Percentiles rank a stretch among this genome's conserved stretches.
Conservation (phyloP, 2,329 filamentous ascomycete genomes). For the Diaporthe australafricana region DNA sequence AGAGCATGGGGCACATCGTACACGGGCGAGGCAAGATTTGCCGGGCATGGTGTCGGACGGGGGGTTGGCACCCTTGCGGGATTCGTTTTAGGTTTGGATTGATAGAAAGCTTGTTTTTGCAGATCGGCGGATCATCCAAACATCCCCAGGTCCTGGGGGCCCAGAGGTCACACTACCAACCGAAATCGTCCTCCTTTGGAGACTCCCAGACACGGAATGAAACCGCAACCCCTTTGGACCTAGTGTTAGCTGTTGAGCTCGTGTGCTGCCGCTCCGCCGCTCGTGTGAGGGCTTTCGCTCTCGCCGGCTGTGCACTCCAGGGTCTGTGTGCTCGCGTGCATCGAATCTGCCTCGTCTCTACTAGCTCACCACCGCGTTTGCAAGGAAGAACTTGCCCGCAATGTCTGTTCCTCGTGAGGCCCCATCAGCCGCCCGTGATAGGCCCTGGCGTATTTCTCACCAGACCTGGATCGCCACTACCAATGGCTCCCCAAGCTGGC, state of each 20-base stretch:
- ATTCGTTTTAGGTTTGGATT: conserved; percentile 21
- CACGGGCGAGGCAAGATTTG: background rate
- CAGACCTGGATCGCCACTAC: background rate
- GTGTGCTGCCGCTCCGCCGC: background rate
- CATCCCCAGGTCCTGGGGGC: background rate
- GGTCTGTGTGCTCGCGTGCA: conserved; percentile 11
- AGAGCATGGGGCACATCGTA: background rate
- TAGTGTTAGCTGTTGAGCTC: background rate
- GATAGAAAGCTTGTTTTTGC: conserved; percentile 30
- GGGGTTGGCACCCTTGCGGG: background rate
- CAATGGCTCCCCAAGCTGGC: background rate
- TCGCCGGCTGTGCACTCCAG: background rate
- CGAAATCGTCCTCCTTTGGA: background rate
- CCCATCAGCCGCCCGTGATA: background rate
- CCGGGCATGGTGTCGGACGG: background rate
- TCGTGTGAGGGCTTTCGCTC: conserved; percentile 13
- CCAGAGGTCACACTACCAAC: conserved; percentile 11
- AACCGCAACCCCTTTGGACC: conserved; percentile 12
- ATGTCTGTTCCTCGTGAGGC: background rate
- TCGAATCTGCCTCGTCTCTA: conserved; percentile 10
- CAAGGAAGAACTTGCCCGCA: background rate
- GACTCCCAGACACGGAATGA: conserved; percentile 21
- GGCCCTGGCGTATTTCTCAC: background rate
- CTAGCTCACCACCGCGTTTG: background rate
- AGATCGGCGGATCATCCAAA: conserved; percentile 25